A percentile compares a stretch with the other conserved stretches of the same genome.
phyloP scores from a whole-genome alignment of 108 stramenopile genomes.

The Skeletonema marinoi region DNA sequence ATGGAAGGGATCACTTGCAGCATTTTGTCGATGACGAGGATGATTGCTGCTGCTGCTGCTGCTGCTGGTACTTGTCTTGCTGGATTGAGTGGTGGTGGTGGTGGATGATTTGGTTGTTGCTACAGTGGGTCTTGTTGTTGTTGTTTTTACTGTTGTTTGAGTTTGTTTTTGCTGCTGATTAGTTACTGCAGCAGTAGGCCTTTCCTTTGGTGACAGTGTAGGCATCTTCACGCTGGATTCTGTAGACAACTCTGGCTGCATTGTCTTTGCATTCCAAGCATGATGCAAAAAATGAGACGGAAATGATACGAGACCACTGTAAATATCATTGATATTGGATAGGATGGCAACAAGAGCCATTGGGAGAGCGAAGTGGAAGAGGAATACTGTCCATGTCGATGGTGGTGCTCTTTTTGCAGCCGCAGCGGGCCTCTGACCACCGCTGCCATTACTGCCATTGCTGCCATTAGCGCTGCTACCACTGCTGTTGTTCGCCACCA shows the following conservation, averaged over 20 bases:
- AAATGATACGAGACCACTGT: background rate
- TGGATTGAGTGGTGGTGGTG: background rate
- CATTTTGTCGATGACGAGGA: background rate
- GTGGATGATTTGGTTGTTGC: constrained; percentile 13
- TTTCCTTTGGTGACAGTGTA: background rate
- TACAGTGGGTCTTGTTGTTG: constrained; percentile 4
- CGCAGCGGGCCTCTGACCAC: background rate
- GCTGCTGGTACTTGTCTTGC: background rate
- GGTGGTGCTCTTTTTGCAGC: background rate
- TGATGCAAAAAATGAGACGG: background rate
- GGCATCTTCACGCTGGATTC: background rate
- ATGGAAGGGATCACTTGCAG: constrained; percentile 12
- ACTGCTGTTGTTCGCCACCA: too few relatives aligned
- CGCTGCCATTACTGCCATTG: background rate
- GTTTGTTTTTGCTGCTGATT: background rate
- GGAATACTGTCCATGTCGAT: constrained; percentile 30
- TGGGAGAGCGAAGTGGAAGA: constrained; percentile 43
- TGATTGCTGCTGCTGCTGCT: background rate
- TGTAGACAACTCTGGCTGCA: background rate
- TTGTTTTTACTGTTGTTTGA: constrained; percentile 3
- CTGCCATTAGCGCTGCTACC: too few relatives aligned
- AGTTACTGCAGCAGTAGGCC: background rate
- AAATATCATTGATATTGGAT: constrained; percentile 39
- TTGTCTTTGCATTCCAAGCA: background rate
- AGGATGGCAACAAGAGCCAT: constrained; percentile 19